Base-by-base conservation (phyloP, 371 early-diverging fungal species). In the Mucor irregularis region DNA sequence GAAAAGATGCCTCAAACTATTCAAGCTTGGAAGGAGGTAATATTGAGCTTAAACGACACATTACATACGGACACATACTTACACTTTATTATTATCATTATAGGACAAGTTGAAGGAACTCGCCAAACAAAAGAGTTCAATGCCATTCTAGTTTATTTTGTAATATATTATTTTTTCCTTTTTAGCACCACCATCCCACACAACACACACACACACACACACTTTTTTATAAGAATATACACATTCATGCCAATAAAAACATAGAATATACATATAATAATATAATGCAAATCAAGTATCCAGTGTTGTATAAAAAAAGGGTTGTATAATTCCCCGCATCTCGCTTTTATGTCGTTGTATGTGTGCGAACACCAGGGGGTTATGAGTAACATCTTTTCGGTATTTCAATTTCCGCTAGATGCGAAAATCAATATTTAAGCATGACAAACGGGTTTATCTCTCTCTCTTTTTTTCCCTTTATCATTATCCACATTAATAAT, bases 1-100 rank as follows among this genome's bases (percentile, higher is more conserved):
- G 71, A 73, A 47, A 75, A 76, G 63, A 79, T 79, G 80, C 73
- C 74, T 11, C 61, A 76, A 48, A 79, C 71, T 14, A 76, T 79
- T 51, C 61, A 76, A 56, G 76, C 66, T 16, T 79, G 80, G 80
- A 71, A 74, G 39, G 80, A 76, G 67, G 80, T 79, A 56, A 44
- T 25, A 7, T 6, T 31, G 30, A n/a, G 24, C 13, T 31, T 38
- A 2, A n/a, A n/a, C n/a, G n/a, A n/a, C n/a, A n/a, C n/a, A n/a
- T n/a, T n/a, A n/a, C n/a, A n/a, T 37, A 39, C 35, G 17, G 43
- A n/a, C n/a, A 33, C 37, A 24, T 38, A 53, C n/a, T 3, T 22
- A 30, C 21, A 38, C 13, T 16, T 39, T 35, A 16, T 54, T 35
- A 10, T 16, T 3, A 21, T 31, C 21, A 7, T 4, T 26, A 38